Evolutionary conservation across 371 early-diverging fungal species (phyloP).

Genomic region (Blakeslea trispora): DNA sequence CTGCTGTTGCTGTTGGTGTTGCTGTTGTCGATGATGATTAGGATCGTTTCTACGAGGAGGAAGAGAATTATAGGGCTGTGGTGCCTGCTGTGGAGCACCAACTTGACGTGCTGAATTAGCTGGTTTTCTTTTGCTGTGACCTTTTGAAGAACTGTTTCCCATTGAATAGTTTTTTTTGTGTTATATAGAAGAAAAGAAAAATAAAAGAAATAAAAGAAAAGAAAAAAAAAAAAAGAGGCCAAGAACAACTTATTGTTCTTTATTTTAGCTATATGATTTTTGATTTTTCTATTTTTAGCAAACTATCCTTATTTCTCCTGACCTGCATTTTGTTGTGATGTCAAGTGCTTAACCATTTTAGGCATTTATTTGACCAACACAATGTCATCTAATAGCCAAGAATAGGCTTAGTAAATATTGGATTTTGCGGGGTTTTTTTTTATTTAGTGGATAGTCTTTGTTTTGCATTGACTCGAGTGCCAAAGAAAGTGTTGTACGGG

Average conservation of each 20-base stretch:
- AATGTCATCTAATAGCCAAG: no score
- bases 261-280: background rate
- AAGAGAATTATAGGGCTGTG: background rate
- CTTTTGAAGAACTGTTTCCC: conserved; percentile 22
- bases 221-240: background rate
- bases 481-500: no score
- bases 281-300: background rate
- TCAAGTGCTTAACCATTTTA: no score
- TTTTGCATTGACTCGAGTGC: no score
- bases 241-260: background rate
- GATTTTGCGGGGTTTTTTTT: no score
- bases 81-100: background rate
- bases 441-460: no score
- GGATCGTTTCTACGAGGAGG: background rate
- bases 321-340: background rate
- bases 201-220: background rate
- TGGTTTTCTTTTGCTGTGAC: conserved; percentile 3
- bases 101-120: conserved; percentile 6
- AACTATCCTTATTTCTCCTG: background rate
- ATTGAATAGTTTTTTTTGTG: background rate
- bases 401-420: no score
- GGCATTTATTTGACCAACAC: no score
- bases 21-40: conserved; percentile 6
- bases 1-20: background rate
- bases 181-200: conserved; percentile 2